Evolutionary conservation across 2,329 filamentous ascomycete genomes (phyloP).

Genomic region (Pestalotiopsis sp.): DNA sequence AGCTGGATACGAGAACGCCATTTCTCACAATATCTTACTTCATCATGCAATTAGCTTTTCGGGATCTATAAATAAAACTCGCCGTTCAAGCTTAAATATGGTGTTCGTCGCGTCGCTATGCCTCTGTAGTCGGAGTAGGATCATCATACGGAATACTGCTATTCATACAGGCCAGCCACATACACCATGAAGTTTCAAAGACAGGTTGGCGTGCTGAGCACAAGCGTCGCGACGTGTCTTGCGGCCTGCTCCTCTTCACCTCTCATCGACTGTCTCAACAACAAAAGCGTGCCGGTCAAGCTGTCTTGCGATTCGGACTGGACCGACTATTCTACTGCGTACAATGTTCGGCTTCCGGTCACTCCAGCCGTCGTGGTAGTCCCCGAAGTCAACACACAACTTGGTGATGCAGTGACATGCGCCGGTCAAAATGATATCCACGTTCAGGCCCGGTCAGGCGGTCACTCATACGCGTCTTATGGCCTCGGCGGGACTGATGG

Average conservation of each 20-base stretch:
- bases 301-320: not conserved
- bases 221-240: not conserved
- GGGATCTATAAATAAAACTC: not conserved
- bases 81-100: not conserved
- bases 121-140: not conserved
- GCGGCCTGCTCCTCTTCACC: not conserved
- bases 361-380: conserved; percentile 22
- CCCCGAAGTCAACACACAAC: conserved; percentile 28
- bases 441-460: conserved; percentile 48
- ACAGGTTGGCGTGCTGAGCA: not conserved
- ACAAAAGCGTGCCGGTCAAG: not conserved
- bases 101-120: not conserved
- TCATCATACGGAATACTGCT: not conserved
- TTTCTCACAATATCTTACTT: not conserved
- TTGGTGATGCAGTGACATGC: conserved; percentile 39
- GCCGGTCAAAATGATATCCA: conserved; percentile 37
- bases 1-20: not conserved
- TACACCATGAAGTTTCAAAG: not conserved
- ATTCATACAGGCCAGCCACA: not conserved
- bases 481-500: conserved; percentile 36
- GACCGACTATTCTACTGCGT: conserved; percentile 14
- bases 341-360: conserved; percentile 23
- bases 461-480: conserved; percentile 50
- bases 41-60: not conserved
- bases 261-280: not conserved